phyloP scores from a whole-genome alignment of 441 rosid genomes.

The Corymbia citriodora region DNA sequence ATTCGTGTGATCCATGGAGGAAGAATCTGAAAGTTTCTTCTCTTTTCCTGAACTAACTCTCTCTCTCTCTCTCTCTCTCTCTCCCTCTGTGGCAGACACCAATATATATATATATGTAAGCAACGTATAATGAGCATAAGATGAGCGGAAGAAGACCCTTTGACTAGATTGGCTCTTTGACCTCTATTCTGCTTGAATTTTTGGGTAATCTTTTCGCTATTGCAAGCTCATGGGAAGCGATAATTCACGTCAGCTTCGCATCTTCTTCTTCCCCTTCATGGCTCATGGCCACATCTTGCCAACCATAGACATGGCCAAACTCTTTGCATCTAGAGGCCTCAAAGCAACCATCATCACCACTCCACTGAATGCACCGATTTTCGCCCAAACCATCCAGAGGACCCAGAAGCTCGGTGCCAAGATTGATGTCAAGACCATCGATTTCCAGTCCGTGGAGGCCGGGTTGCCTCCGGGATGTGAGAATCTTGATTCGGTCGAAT shows the following conservation, averaged over 20 bases:
- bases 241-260: neutral
- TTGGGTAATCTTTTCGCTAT: neutral
- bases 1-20: neutral
- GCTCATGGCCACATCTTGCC: neutral
- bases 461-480: slow-evolving; percentile 61
- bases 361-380: slow-evolving; percentile 20
- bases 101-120: neutral
- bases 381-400: slow-evolving; percentile 28
- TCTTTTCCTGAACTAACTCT: neutral
- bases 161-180: neutral
- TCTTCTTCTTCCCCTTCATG: neutral
- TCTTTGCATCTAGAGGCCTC: neutral
- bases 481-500: slow-evolving; percentile 17
- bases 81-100: neutral
- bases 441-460: slow-evolving; percentile 34
- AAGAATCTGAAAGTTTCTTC: neutral
- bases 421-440: slow-evolving; percentile 12
- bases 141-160: neutral
- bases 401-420: neutral
- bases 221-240: neutral
- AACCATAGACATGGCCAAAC: neutral
- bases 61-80: neutral
- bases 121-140: neutral
- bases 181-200: neutral
- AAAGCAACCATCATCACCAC: slow-evolving; percentile 28